Percentiles rank a stretch among this genome's conserved stretches.
These are phyloP conservation scores for Clonostachys solani DNA, from an alignment of 2,329 filamentous ascomycete genomes.

Conservation along the genomic window DNA sequence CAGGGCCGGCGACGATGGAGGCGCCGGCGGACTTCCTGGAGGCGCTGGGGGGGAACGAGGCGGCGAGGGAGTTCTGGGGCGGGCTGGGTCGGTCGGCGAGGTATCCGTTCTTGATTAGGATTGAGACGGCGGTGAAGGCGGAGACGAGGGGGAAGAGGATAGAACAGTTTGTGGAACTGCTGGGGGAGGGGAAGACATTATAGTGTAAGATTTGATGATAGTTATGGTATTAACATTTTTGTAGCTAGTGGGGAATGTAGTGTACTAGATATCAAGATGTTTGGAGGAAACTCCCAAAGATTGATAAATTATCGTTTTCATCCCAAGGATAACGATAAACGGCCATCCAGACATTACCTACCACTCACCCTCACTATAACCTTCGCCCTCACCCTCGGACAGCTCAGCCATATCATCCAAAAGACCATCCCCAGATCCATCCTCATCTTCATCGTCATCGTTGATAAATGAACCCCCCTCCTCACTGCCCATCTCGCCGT, in stretches of 20 bases:
- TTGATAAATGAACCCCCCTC: neutral
- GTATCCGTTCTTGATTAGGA: slow-evolving; percentile 38
- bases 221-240: no score
- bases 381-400: neutral
- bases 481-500: no score
- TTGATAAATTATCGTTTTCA: neutral
- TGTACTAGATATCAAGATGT: neutral
- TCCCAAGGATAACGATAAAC: neutral
- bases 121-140: slow-evolving; percentile 32
- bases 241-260: neutral
- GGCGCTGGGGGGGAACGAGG: slow-evolving; percentile 26
- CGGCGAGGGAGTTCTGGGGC: slow-evolving; percentile 31
- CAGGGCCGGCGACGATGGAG: slow-evolving; percentile 37
- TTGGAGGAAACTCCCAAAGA: no score
- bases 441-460: neutral
- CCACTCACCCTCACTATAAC: neutral
- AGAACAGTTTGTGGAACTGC: slow-evolving; percentile 11
- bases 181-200: slow-evolving; percentile 1
- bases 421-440: no score
- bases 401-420: no score
- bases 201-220: neutral
- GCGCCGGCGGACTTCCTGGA: slow-evolving; percentile 43
- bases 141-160: slow-evolving; percentile 10
- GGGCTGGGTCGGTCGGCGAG: slow-evolving; percentile 36
- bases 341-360: neutral